These are phyloP conservation scores for Gynochthodes officinalis DNA, from an alignment of 257 asterid genomes.

Conservation along the genomic window DNA sequence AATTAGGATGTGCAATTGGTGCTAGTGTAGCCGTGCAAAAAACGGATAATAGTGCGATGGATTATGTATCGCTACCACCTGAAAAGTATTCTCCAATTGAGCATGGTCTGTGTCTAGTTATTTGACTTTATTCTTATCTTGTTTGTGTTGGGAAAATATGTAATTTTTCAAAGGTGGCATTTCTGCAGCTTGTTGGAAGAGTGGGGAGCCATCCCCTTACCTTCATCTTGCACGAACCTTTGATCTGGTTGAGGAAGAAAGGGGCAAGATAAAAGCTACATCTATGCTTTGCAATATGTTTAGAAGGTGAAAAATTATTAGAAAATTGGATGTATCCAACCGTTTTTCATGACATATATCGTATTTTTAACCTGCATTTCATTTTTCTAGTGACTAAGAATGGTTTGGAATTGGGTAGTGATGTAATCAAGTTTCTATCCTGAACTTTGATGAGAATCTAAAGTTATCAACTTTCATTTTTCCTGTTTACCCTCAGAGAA, in stretches of 20 bases:
- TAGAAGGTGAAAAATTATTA: slow-evolving; percentile 58
- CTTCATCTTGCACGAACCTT: slow-evolving; percentile 80
- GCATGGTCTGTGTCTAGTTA: slow-evolving; percentile 50
- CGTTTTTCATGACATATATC: not conserved
- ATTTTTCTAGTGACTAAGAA: not conserved
- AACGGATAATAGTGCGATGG: slow-evolving; percentile 30
- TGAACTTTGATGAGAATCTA: not conserved
- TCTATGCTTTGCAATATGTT: slow-evolving; percentile 92
- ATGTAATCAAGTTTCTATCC: not conserved
- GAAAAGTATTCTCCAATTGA: slow-evolving; percentile 65
- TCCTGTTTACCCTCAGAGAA: slow-evolving; percentile 2
- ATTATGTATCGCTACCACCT: slow-evolving; percentile 61
- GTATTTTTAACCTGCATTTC: not conserved
- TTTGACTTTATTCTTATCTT: not conserved
- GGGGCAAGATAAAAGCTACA: slow-evolving; percentile 81
- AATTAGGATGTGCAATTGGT: slow-evolving; percentile 33
- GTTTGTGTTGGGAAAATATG: not conserved
- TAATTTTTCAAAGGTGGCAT: slow-evolving; percentile 24
- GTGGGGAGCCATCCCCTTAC: slow-evolving; percentile 82
- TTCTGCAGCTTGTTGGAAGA: slow-evolving; percentile 85
- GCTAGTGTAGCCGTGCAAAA: slow-evolving; percentile 22
- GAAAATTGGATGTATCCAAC: not conserved
- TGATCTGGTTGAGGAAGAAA: slow-evolving; percentile 78
- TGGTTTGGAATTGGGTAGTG: not conserved
- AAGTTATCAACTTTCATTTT: not conserved